Percentiles rank a stretch among this genome's conserved stretches.
Conservation (phyloP, 192 early-diverging fungal species). For the Dimargaris verticillata region DNA sequence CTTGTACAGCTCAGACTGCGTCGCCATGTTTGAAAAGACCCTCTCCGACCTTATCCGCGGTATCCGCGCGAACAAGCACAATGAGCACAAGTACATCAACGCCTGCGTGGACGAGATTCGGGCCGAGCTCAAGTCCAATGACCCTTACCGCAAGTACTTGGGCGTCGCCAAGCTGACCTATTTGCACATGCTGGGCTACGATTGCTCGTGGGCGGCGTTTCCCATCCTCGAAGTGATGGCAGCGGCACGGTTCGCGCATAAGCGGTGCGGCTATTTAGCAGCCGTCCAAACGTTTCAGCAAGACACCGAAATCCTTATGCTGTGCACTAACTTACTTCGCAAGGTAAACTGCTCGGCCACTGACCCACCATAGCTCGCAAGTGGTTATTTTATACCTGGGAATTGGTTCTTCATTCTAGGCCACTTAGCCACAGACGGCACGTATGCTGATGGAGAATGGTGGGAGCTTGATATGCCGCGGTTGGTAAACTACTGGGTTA, state of each 20-base stretch:
- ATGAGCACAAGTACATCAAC: slow-evolving; percentile 75
- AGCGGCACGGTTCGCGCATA: slow-evolving; percentile 64
- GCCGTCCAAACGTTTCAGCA: slow-evolving; percentile 78
- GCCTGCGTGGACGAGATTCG: slow-evolving; percentile 79
- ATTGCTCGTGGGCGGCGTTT: slow-evolving; percentile 93
- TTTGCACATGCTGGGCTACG: slow-evolving; percentile 95
- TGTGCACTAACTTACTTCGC: slow-evolving; percentile 89
- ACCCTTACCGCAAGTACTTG: slow-evolving; percentile 67
- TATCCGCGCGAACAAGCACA: slow-evolving; percentile 76
- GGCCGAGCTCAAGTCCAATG: slow-evolving; percentile 66
- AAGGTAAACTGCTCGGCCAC: slow-evolving; percentile 40
- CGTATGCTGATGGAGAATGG: too few relatives aligned
- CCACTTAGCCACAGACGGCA: too few relatives aligned
- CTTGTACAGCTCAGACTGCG: too few relatives aligned
- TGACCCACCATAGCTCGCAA: background rate
- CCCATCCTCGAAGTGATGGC: slow-evolving; percentile 96
- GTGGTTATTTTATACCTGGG: background rate
- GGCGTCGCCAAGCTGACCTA: slow-evolving; percentile 80
- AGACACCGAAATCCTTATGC: slow-evolving; percentile 91
- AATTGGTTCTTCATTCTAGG: too few relatives aligned
- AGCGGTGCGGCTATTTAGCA: slow-evolving; percentile 82
- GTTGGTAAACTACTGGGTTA: slow-evolving; percentile 14
- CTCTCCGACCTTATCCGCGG: slow-evolving; percentile 90
- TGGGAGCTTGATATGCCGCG: too few relatives aligned
- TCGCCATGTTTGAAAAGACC: slow-evolving; percentile 54